phyloP scores from a whole-genome alignment of 2,329 filamentous ascomycete genomes.

The Hypoxylon sp. region DNA sequence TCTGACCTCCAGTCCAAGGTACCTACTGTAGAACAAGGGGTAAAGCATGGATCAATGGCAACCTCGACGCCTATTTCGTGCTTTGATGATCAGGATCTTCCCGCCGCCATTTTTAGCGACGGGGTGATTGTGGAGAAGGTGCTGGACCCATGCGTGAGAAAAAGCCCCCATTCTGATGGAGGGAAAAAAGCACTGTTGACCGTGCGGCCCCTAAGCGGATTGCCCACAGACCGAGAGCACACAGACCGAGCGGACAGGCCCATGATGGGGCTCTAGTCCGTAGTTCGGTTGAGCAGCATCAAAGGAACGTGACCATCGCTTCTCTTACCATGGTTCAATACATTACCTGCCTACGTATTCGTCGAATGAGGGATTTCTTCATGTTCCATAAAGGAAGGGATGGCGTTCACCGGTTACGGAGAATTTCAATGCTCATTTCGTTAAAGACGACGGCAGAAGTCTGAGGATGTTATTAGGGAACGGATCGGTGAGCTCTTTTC shows the following conservation, averaged over 20 bases:
- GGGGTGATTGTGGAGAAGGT: constrained; percentile 43
- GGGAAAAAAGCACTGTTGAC: constrained; percentile 28
- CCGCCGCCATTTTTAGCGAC: constrained; percentile 45
- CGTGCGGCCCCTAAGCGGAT: constrained; percentile 30
- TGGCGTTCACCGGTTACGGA: constrained; percentile 30
- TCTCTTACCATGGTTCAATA: constrained; percentile 34
- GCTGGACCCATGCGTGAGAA: constrained; percentile 32
- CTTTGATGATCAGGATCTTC: constrained; percentile 44
- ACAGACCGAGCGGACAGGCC: constrained; percentile 37
- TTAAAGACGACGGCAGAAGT: constrained; percentile 16
- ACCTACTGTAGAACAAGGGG: constrained; percentile 34
- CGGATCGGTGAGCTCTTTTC: constrained; percentile 39
- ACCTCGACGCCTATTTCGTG: constrained; percentile 41
- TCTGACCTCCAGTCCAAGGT: constrained; percentile 29
- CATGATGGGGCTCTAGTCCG: constrained; percentile 41
- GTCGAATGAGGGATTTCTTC: constrained; percentile 35
- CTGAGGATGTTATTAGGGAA: constrained; percentile 18
- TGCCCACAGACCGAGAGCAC: constrained; percentile 41
- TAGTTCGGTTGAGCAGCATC: constrained; percentile 35
- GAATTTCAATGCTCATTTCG: constrained; percentile 22
- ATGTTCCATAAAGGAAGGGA: constrained; percentile 33
- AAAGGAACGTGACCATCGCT: constrained; percentile 37
- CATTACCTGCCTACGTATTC: constrained; percentile 26
- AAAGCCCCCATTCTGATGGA: constrained; percentile 21
- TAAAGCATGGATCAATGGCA: constrained; percentile 27